Base-by-base conservation (phyloP, 306 rosid species). In the Trifolium repens region DNA sequence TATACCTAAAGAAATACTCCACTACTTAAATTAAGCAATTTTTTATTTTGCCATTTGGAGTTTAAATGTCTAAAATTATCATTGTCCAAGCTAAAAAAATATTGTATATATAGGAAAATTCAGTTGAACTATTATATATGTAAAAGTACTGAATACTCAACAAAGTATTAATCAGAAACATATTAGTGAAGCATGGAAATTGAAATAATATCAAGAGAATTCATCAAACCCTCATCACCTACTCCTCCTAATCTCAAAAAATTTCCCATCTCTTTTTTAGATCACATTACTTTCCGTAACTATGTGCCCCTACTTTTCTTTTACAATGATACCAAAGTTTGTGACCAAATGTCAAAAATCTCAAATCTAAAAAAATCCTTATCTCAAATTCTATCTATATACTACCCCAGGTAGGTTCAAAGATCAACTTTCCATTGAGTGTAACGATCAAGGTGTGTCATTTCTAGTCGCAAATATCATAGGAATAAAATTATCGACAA, bases 391-490 rank as follows among this genome's bases (percentile, higher is more conserved):
- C 77, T 90, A 17, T 47, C 89, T 12, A 15, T 2, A 7, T 90
- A 87, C 78, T 88, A 90, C 72, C 93, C 89, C 94, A 2, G 90
- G 91, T 0, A 83, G 66, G 19, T 2, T 77, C 65, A 77, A 22
- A 77, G 87, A 81, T 19, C 49, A 61, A 54, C 8, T 44, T 9
- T 74, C 67, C 34, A 70, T 89, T 1, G 86, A 85, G 1, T 87
- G 91, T 75, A 85, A 84, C 55, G 96, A 90, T 59, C 79, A 85
- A 40, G 96, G 96, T 0, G 89, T 73, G 63, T 30, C 55, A 11
- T 84, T 87, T n/a, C 40, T 82, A 0, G 81, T 82, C n/a, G 76
- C 84, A 13, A 66, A 11, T 8, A 16, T 85, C 54, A 57, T 8
- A n/a, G 7, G 47, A 34, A 35, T 9, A 50, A 46, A 74, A 11